Evolutionary conservation across 768 basidiomycete species (phyloP).

Genomic region (Chalciporus pseudorubinellus): DNA sequence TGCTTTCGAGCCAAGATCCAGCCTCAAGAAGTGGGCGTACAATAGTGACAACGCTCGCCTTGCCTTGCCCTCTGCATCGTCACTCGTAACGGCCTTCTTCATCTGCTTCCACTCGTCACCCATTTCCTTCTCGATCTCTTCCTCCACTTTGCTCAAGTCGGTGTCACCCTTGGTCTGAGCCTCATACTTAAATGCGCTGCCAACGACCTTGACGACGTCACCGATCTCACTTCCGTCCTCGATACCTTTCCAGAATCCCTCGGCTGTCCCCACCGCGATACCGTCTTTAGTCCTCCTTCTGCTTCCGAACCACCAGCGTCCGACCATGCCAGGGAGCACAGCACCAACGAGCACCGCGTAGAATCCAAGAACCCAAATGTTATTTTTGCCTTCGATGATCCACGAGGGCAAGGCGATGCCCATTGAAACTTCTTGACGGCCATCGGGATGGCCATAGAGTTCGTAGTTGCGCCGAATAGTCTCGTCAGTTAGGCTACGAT

Average conservation of each 20-base stretch:
- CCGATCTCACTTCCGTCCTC: slow-evolving; percentile 73
- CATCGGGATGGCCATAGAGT: slow-evolving; percentile 92
- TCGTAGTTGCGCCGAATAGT: slow-evolving; percentile 87
- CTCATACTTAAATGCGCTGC: slow-evolving; percentile 65
- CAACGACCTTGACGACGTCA: slow-evolving; percentile 70
- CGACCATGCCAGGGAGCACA: slow-evolving; percentile 82
- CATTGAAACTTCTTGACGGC: slow-evolving; percentile 90
- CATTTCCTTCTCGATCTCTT: slow-evolving; percentile 44
- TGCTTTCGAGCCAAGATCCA: slow-evolving; percentile 47
- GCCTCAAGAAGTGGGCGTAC: slow-evolving; percentile 81
- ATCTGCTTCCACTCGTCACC: slow-evolving; percentile 57
- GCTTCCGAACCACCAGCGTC: slow-evolving; percentile 97
- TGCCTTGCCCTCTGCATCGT: slow-evolving; percentile 38
- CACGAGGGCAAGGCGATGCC: slow-evolving; percentile 93
- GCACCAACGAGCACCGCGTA: slow-evolving; percentile 90
- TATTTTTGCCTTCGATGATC: slow-evolving; percentile 91
- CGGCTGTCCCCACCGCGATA: slow-evolving; percentile 75
- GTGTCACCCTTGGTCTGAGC: slow-evolving; percentile 29
- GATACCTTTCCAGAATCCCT: slow-evolving; percentile 84
- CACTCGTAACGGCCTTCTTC: slow-evolving; percentile 39
- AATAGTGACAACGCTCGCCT: slow-evolving; percentile 65
- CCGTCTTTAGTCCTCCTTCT: slow-evolving; percentile 90
- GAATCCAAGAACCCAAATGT: slow-evolving; percentile 81
- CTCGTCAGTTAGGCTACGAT: slow-evolving; percentile 79
- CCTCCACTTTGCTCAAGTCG: slow-evolving; percentile 52